Conservation (phyloP, 306 rosid species). For the Hippophae tibetana region DNA sequence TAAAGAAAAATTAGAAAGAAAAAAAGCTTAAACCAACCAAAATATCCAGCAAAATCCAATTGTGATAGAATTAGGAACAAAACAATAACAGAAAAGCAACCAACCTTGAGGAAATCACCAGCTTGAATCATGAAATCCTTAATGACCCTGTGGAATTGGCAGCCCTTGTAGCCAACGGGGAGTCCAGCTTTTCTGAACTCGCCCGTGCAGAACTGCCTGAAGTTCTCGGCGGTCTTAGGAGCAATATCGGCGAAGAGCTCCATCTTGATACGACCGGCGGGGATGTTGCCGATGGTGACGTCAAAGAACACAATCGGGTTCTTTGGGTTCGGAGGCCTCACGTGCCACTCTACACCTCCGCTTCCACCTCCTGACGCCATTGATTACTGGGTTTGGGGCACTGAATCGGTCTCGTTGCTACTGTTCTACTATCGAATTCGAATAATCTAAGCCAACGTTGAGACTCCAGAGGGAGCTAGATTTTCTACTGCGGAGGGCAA, state of each 20-base stretch:
- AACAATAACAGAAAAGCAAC: neutral
- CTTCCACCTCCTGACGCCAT: constrained; percentile 55
- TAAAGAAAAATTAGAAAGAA: no score
- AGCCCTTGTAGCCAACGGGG: constrained; percentile 89
- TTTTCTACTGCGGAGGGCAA: no score
- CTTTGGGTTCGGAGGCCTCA: constrained; percentile 93
- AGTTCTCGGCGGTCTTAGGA: constrained; percentile 87
- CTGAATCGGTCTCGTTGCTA: neutral
- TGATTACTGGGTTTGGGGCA: neutral
- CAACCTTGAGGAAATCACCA: constrained; percentile 85
- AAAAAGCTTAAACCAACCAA: no score
- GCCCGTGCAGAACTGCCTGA: constrained; percentile 98
- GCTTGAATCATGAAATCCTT: constrained; percentile 98
- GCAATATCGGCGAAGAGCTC: constrained; percentile 95
- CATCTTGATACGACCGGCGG: constrained; percentile 98
- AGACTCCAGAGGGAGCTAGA: no score
- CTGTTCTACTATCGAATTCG: neutral
- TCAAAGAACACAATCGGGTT: constrained; percentile 96
- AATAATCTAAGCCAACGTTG: no score
- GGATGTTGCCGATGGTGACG: constrained; percentile 89
- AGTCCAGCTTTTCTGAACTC: constrained; percentile 94
- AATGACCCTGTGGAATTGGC: constrained; percentile 92
- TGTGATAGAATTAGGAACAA: neutral
- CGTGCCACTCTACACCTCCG: constrained; percentile 82
- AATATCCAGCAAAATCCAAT: no score